Base-by-base conservation (phyloP, 495 filamentous ascomycete species). In the Poronia punctata region DNA sequence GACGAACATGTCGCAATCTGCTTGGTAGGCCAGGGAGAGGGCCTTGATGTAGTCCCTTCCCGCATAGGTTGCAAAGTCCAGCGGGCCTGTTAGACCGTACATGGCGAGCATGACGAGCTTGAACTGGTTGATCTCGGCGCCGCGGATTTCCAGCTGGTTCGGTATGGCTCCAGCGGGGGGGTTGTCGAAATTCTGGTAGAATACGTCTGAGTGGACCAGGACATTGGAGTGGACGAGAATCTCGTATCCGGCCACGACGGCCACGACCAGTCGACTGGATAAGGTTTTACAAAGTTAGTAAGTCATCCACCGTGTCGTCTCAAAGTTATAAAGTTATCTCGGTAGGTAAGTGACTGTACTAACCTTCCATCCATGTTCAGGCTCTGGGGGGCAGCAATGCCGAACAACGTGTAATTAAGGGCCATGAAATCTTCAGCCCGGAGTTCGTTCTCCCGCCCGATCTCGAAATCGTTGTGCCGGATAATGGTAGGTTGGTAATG, bases 11-110 rank as follows among this genome's bases (percentile, higher is more conserved):
- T 38, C 2, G 35, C 35, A 38, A 17, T n/a, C 14, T 22, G 28
- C 7, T 11, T 5, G 12, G 14, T 28, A 12, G 21, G 10, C 17
- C 9, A 38, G 35, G 1, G 18, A 20, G 14, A 38, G 23, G 0
- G 35, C 35, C 35, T 38, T 27, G 15, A 38, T 14, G 22, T 38
- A 38, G 23, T 38, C 35, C 4, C 7, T 24, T 15, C 35, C 35
- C 2, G 11, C 20, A 12, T 22, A 36, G 1, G 5, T n/a, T n/a
- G 8, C 6, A 7, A 22, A 9, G 12, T 14, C 15, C 5, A 22
- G 20, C 10, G 1, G 20, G 34, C 20, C 11, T 24, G 7, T 36
- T 15, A 36, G 15, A 15, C 18, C 18, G 34, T 36, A 36, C 2
- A 36, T 22, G 6, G 34, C 18, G 1, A 22, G 8, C 34, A 23